Base-by-base conservation (phyloP, 495 filamentous ascomycete genomes). In the Trichoderma gamsii region DNA sequence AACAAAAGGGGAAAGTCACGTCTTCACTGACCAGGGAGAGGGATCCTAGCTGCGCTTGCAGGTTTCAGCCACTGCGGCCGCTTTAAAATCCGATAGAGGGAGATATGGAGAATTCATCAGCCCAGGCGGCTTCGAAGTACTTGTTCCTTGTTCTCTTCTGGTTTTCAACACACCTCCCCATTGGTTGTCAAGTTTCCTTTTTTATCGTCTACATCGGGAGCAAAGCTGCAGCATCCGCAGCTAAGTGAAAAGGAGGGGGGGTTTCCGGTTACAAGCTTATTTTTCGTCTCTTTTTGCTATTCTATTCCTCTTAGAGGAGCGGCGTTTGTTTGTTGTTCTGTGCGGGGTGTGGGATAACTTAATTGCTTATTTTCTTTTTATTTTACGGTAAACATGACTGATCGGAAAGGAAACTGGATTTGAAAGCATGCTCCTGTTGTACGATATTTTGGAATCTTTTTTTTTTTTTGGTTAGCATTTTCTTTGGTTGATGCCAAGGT, bases 331-430 rank as follows among this genome's bases (percentile, higher is more conserved):
- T 52, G 1, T 52, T 52, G 49, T 52, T 16, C 25, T 1, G 2
- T 16, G 2, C 4, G 5, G 18, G 8, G 18, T 23, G 25, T 29
- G 23, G 23, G 56, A 29, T 61, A 32, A 27, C 25, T 61, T 38
- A 38, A 2, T 38, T 52, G 16, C 49, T 11, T 56, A 2, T 1
- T 18, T 21, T 52, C 2, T 27, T 61, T 61, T 61, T 9, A 12
- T 61, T 18, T 61, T 29, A 61, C 27, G 56, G 56, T 61, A 61
- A 61, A 61, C 56, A 61, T 61, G 56, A 61, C 56, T 32, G 56
- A 61, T 61, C 56, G 56, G 56, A 61, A 61, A 61, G 56, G 56
- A 18, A 61, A 29, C 56, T 61, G 56, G 56, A 61, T 61, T 61
- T 61, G 23, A 32, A 61, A 61, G 56, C 56, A 61, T 61, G 56